Evolutionary conservation across 176 grass and related monocot genomes (phyloP).

Genomic region (Oryza meyeriana): DNA sequence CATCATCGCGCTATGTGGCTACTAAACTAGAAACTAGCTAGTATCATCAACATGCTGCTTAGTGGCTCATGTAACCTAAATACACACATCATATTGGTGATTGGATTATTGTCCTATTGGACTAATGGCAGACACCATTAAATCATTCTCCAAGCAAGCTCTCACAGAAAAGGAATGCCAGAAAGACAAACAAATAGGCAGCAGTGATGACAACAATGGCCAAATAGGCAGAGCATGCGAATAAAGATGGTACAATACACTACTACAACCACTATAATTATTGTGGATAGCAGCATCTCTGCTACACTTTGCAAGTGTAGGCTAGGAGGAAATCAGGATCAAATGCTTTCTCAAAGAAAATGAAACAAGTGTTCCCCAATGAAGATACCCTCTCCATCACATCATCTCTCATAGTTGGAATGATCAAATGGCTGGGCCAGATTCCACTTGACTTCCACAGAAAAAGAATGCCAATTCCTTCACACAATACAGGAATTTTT

Average conservation of each 20-base stretch:
- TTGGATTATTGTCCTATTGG: background rate
- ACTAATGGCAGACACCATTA: constrained; percentile 48
- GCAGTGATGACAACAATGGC: background rate
- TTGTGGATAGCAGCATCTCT: constrained; percentile 38
- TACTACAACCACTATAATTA: constrained; percentile 12
- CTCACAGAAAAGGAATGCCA: constrained; percentile 25
- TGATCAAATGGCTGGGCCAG: background rate
- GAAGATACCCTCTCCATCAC: constrained; percentile 40
- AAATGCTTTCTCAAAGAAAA: constrained; percentile 9
- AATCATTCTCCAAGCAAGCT: constrained; percentile 24
- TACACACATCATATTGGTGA: background rate
- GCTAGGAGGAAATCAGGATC: constrained; percentile 26
- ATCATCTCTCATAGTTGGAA: constrained; percentile 21
- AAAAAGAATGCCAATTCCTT: background rate
- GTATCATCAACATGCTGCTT: background rate
- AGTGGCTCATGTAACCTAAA: background rate
- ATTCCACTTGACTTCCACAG: constrained; percentile 17
- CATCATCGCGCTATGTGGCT: background rate
- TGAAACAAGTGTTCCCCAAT: constrained; percentile 26
- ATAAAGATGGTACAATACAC: constrained; percentile 22
- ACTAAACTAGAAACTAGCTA: background rate
- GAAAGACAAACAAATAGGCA: background rate
- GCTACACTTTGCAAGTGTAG: background rate
- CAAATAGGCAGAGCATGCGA: constrained; percentile 19
- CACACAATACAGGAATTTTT: background rate